phyloP scores from a whole-genome alignment of 345 rosid genomes.

The Rubroshorea leprosula region DNA sequence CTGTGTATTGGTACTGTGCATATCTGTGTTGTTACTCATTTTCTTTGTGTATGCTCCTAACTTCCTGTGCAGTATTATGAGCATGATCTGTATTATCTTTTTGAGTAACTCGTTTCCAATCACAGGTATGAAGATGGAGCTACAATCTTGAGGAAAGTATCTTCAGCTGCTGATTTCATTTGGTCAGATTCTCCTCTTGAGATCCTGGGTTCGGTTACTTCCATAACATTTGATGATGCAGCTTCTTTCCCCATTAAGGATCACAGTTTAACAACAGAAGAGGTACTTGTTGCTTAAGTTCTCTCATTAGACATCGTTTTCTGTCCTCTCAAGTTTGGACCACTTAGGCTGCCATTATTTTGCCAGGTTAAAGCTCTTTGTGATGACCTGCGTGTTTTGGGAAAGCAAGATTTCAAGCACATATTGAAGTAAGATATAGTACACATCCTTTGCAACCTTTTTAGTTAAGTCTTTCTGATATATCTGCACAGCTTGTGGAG shows the following conservation, averaged over 20 bases:
- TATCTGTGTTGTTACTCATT: background rate
- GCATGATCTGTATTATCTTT: background rate
- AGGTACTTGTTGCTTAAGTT: slow-evolving; percentile 35
- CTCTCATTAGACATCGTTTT: background rate
- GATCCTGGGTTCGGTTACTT: slow-evolving; percentile 79
- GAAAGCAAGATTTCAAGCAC: slow-evolving; percentile 92
- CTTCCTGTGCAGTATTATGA: background rate
- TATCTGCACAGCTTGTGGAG: background rate
- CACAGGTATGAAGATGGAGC: slow-evolving; percentile 81
- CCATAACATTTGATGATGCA: slow-evolving; percentile 62
- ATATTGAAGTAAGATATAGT: slow-evolving; percentile 73
- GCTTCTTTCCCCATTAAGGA: slow-evolving; percentile 52
- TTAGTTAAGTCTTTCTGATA: background rate
- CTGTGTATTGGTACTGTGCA: slow-evolving; percentile 1
- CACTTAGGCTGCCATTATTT: slow-evolving; percentile 10
- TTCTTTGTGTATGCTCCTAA: no score
- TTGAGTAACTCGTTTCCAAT: slow-evolving; percentile 6
- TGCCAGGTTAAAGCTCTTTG: slow-evolving; percentile 73
- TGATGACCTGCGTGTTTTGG: slow-evolving; percentile 83
- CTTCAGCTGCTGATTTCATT: slow-evolving; percentile 78
- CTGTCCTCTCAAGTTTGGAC: background rate
- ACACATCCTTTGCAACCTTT: background rate
- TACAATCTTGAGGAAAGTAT: slow-evolving; percentile 55
- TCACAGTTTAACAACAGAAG: slow-evolving; percentile 70
- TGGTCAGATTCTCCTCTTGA: slow-evolving; percentile 87